These are phyloP conservation scores for Gloeopeniophorella convolvens DNA, from an alignment of 768 basidiomycete species.

Conservation along the genomic window DNA sequence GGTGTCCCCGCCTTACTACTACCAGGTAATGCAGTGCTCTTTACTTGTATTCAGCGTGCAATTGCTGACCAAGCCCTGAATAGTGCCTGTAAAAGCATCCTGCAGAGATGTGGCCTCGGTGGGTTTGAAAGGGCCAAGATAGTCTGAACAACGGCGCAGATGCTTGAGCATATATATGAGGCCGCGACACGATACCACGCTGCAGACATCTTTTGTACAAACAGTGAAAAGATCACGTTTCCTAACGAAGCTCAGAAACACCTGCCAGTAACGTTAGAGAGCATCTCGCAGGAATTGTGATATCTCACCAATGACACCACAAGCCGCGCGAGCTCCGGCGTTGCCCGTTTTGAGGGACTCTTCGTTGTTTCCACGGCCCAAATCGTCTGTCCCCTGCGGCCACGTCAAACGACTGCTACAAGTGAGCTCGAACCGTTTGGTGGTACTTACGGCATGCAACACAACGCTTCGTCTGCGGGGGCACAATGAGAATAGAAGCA, in stretches of 20 bases:
- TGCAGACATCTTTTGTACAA: neutral
- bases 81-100: too few relatives aligned
- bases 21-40: conserved; percentile 33
- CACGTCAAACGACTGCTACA: conserved; percentile 4
- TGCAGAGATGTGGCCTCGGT: too few relatives aligned
- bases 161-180: neutral
- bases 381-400: conserved; percentile 64
- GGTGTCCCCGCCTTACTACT: conserved; percentile 46
- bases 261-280: neutral
- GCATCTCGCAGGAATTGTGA: neutral
- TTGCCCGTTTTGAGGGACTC: conserved; percentile 77
- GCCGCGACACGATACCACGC: neutral
- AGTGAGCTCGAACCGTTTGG: neutral
- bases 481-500: too few relatives aligned
- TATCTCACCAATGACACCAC: conserved; percentile 66
- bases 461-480: conserved; percentile 62
- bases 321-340: conserved; percentile 69
- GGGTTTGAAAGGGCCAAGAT: too few relatives aligned
- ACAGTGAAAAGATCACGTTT: neutral
- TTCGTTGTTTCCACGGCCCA: conserved; percentile 60
- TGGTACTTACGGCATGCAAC: conserved; percentile 52
- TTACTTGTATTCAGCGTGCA: too few relatives aligned
- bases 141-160: too few relatives aligned
- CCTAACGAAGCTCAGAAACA: neutral
- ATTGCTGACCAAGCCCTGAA: too few relatives aligned